Base-by-base conservation (phyloP, 164 flowering plant genomes). In the Akebia trifoliata region DNA sequence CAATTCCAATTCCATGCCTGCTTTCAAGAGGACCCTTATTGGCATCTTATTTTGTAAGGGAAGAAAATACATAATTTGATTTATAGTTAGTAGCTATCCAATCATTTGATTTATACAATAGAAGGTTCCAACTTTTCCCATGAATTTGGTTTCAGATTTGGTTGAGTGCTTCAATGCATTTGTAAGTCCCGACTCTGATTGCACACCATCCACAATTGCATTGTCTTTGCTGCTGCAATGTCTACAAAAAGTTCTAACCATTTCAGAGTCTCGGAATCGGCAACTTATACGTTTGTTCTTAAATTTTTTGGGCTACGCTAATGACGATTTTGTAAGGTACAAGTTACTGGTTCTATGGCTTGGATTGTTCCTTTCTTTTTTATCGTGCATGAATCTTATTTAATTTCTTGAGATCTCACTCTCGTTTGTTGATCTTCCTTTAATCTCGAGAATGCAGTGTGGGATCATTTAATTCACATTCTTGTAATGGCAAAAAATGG, bases 401-500 rank as follows among this genome's bases (percentile, higher is more conserved):
- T 35, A 32, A 15, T 26, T 57, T 48, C 14, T 17, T 18, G 1
- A 32, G 30, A 34, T 22, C 28, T 42, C 20, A 29, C 9, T 59
- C 14, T 29, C 20, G 42, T 56, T 63, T 17, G 22, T 30, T 30
- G 9, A 20, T 24, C 54, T 52, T 58, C 20, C 26, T 3, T 54
- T 43, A 1, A 15, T 35, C 55, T 45, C 49, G 39, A 17, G 25
- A 42, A 22, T 74, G 65, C 81, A 90, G 89, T 63, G 80, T 83
- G 64, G 83, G 69, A 29, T 67, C 67, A 28, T 81, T 77, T 61
- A 63, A 76, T 30, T 30, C 66, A 43, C 56, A 62, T 61, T 66
- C 62, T 54, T 80, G 80, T 62, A 76, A 78, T 59, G 87, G 85
- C 35, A 87, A 83, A 73, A 85, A 82, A 43, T 90, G 97, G 99